Evolutionary conservation across 2,329 filamentous ascomycete species (phyloP).

Genomic region (Colletotrichum sp.): DNA sequence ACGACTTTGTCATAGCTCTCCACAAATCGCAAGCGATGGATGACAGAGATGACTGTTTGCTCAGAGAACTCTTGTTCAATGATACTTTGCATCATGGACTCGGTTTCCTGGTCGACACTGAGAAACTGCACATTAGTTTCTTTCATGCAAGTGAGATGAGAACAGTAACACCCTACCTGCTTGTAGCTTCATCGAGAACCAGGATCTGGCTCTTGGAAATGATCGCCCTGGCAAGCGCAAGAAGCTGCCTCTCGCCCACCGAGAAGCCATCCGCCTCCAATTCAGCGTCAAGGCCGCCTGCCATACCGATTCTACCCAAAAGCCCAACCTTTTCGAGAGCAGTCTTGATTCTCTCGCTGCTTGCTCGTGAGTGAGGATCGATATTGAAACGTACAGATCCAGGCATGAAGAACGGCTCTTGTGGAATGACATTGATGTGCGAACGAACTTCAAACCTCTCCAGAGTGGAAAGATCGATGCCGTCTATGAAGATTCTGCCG

Average conservation of each 20-base stretch:
- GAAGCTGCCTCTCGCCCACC: constrained; percentile 50
- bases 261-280: constrained; percentile 38
- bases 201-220: constrained; percentile 28
- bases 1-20: background rate
- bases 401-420: constrained; percentile 55
- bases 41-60: background rate
- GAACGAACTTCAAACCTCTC: constrained; percentile 24
- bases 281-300: constrained; percentile 40
- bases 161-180: background rate
- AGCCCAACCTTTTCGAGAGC: constrained; percentile 53
- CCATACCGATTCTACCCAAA: constrained; percentile 38
- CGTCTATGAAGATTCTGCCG: constrained; percentile 49
- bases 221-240: constrained; percentile 51
- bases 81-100: background rate
- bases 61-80: background rate
- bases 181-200: constrained; percentile 1
- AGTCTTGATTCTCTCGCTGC: constrained; percentile 45
- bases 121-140: background rate
- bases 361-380: constrained; percentile 41
- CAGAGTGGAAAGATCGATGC: constrained; percentile 35
- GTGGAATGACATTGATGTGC: constrained; percentile 49
- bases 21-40: background rate
- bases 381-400: constrained; percentile 53
- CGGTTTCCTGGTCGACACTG: background rate
- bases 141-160: background rate